These are phyloP conservation scores for Theileria orientalis DNA, from an alignment of 169 alveolate species.

Conservation along the genomic window DNA sequence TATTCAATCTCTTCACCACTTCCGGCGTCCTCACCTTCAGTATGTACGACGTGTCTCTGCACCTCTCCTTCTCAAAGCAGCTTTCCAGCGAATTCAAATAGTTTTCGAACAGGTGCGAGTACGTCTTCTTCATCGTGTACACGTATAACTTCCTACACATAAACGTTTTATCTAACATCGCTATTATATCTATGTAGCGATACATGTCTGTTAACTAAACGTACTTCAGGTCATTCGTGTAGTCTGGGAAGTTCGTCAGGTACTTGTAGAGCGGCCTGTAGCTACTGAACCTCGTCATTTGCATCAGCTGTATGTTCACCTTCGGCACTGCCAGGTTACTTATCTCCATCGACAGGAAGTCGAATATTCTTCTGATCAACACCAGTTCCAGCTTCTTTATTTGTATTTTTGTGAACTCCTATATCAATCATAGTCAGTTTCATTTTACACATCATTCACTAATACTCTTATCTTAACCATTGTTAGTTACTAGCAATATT, in stretches of 20 bases:
- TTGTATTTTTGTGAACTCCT: constrained; percentile 53
- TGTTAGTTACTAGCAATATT: constrained; percentile 19
- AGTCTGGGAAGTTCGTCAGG: constrained; percentile 19
- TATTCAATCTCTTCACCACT: constrained; percentile 20
- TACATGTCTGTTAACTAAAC: background rate
- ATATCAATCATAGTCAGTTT: constrained; percentile 4
- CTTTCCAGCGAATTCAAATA: constrained; percentile 42
- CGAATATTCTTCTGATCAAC: constrained; percentile 54
- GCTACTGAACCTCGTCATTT: constrained; percentile 20
- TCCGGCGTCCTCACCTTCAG: constrained; percentile 19
- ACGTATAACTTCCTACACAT: constrained; percentile 34
- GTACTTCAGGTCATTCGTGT: constrained; percentile 25
- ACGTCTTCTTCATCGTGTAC: constrained; percentile 38
- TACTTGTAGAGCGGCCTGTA: constrained; percentile 41
- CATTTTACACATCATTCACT: constrained; percentile 15
- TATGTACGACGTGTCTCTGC: constrained; percentile 19
- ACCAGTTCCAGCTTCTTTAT: constrained; percentile 63
- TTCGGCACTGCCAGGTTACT: constrained; percentile 55
- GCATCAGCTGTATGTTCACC: constrained; percentile 56
- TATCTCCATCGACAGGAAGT: constrained; percentile 51
- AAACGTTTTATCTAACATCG: too few species aligned
- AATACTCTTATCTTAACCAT: constrained; percentile 1
- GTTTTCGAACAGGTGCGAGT: constrained; percentile 48
- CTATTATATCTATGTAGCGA: background rate
- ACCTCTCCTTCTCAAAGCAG: constrained; percentile 30